Evolutionary conservation across 225 moss, liverwort and hornwort species (phyloP), one percentile per base, ranked within the genome.

Genomic region (Climacium dendroides): DNA sequence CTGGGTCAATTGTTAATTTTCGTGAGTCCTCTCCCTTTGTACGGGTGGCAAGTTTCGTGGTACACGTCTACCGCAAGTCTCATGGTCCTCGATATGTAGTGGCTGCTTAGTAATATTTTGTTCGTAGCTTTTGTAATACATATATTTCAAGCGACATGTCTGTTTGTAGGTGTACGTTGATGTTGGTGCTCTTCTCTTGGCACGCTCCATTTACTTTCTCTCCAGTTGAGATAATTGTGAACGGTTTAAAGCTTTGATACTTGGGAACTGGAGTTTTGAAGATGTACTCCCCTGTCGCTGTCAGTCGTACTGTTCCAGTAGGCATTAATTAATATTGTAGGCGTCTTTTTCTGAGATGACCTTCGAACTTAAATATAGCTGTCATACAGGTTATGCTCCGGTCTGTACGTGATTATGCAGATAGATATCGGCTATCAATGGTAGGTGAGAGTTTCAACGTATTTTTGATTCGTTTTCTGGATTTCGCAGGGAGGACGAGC

Each of bases 401-500:
- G 63, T 77, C 72, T 87, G 77, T 86, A 86, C 77, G 55, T 71
- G 53, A 50, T 84, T 81, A 67, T 82, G 83, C 67, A 79, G 83
- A 83, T 66, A 82, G 81, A 79, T 73, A 79, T 85, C 74, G 88
- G 60, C 48, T 39, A 55, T 64, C 57, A 64, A 34, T 89, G 34
- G 34, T 61, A 34, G 71, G 76, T 63, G 55, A 37, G 45, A 57
- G 25, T n/a, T n/a, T 80, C 45, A 78, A 81, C 78, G 81, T 71
- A 43, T 70, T 84, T 75, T 67, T 92, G 58, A 90, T 80, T 50
- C 63, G 57, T 70, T 88, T 79, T 23, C 59, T 61, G 89, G 81
- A 86, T 67, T 53, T 34, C 85, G 92, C 95, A 98, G 98, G 98
- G 92, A 93, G 96, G 97, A 93, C 96, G 97, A 83, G 95, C 95